A percentile compares a stretch with the other conserved stretches of the same genome.
phyloP scores from a whole-genome alignment of 805 yeast genomes.

The Ogataea parapolymorpha region DNA sequence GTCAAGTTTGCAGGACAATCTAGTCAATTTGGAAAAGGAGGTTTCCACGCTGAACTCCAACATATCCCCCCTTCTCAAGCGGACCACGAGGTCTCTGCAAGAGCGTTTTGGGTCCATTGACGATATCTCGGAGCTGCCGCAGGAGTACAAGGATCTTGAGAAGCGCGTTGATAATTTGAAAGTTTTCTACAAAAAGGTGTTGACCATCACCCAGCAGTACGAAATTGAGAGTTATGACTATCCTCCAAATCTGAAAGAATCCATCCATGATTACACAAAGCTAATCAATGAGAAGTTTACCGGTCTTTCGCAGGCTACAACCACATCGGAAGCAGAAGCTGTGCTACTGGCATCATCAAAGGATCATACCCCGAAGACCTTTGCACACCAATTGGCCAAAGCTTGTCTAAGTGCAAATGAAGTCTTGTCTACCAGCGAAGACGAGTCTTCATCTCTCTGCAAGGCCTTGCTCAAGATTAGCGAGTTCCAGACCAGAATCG shows the following conservation, averaged over 20 bases:
- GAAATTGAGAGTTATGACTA: slow-evolving; percentile 77
- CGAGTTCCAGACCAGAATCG: slow-evolving; percentile 58
- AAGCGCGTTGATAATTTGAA: slow-evolving; percentile 62
- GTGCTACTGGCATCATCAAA: slow-evolving; percentile 39
- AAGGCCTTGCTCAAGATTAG: slow-evolving; percentile 53
- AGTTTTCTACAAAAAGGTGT: slow-evolving; percentile 50
- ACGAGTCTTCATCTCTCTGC: slow-evolving; percentile 46
- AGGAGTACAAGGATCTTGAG: slow-evolving; percentile 67
- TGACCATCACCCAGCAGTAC: slow-evolving; percentile 57
- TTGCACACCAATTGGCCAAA: slow-evolving; percentile 65
- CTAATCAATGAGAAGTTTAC: slow-evolving; percentile 52
- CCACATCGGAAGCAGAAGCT: slow-evolving; percentile 65
- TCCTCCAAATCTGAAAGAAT: slow-evolving; percentile 74
- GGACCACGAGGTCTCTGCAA: slow-evolving; percentile 58
- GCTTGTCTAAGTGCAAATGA: slow-evolving; percentile 51
- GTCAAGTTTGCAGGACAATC: slow-evolving; percentile 31
- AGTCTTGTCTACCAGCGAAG: slow-evolving; percentile 34
- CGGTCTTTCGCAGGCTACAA: slow-evolving; percentile 59
- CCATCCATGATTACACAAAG: slow-evolving; percentile 58
- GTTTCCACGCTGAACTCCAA: slow-evolving; percentile 33
- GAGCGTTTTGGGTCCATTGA: slow-evolving; percentile 63
- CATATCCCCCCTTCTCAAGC: slow-evolving; percentile 53
- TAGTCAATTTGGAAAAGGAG: slow-evolving; percentile 32
- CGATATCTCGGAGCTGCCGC: slow-evolving; percentile 69
- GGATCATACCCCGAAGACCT: slow-evolving; percentile 57